Evolutionary conservation across 441 rosid genomes (phyloP).

Genomic region (Eruca vesicaria): DNA sequence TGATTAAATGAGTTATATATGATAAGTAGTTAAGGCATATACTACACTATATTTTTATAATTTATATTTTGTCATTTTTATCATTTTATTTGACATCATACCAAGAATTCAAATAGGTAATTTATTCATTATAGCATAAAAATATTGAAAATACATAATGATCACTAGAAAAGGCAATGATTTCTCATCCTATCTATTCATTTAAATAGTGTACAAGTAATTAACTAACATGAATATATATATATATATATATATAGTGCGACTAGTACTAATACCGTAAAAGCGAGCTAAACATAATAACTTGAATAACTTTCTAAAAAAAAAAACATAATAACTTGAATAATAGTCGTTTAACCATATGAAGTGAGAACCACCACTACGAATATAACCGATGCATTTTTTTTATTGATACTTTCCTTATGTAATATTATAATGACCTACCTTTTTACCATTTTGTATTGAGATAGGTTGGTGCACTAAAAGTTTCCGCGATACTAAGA

Average conservation of each 20-base stretch:
- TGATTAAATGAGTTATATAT: not conserved
- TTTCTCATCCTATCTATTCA: not conserved
- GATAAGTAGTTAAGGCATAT: not conserved
- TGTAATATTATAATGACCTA: conserved; percentile 13
- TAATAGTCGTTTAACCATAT: conserved; percentile 4
- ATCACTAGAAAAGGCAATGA: not conserved
- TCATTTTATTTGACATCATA: not conserved
- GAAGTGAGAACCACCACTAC: conserved; percentile 6
- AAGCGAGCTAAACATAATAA: conserved; percentile 12
- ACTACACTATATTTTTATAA: not conserved
- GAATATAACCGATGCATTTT: conserved; percentile 14
- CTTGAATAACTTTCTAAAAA: too few relatives aligned
- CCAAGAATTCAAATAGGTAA: not conserved
- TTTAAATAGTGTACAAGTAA: conserved; percentile 2
- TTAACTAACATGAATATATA: conserved; percentile 7
- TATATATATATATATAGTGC: not conserved
- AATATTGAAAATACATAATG: not conserved
- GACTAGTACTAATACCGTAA: not conserved
- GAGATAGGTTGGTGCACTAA: conserved; percentile 35
- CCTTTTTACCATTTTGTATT: conserved; percentile 27
- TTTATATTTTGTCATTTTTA: not conserved
- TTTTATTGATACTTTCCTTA: conserved; percentile 7
- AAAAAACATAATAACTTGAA: conserved; percentile 11
- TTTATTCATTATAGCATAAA: not conserved
- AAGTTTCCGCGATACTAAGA: conserved; percentile 39